Percentiles rank a stretch among this genome's conserved stretches.
Evolutionary conservation across 495 filamentous ascomycete species (phyloP).

Genomic region (Penicillium coffeae): DNA sequence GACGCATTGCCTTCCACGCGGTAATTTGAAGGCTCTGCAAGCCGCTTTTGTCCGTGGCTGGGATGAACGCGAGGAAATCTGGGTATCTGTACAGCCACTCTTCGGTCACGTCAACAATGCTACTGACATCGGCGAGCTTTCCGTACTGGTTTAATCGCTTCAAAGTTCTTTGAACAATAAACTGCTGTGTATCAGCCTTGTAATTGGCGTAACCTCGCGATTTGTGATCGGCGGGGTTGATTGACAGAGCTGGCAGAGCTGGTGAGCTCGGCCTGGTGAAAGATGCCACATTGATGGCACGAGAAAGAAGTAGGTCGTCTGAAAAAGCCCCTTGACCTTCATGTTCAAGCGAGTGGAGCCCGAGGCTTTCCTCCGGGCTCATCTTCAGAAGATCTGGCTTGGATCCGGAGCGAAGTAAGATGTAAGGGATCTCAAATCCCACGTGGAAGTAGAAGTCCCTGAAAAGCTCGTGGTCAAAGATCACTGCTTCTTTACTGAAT

Average conservation of each 20-base stretch:
- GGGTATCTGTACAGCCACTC: constrained; percentile 1
- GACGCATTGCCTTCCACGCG: neutral
- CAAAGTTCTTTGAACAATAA: neutral
- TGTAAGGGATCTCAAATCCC: neutral
- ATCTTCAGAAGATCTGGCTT: neutral
- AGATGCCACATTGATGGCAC: too few relatives aligned
- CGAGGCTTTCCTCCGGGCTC: neutral
- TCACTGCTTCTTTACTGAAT: neutral
- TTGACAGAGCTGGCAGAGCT: too few relatives aligned
- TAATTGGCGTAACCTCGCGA: too few relatives aligned
- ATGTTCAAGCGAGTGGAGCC: too few relatives aligned
- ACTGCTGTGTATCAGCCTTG: too few relatives aligned
- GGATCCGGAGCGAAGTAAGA: neutral
- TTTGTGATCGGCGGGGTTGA: neutral
- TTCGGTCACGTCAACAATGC: neutral
- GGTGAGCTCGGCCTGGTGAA: too few relatives aligned
- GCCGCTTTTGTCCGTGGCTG: neutral
- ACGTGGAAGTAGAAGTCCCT: neutral
- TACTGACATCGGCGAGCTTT: neutral
- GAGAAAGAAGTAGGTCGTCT: too few relatives aligned
- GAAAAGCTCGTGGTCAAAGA: neutral
- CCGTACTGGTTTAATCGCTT: neutral
- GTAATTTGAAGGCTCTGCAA: neutral
- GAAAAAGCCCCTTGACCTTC: too few relatives aligned
- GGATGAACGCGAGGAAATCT: neutral